A percentile compares a stretch with the other conserved stretches of the same genome.
Conservation (phyloP, 495 filamentous ascomycete species). For the Aspergillus carlsbadensis region DNA sequence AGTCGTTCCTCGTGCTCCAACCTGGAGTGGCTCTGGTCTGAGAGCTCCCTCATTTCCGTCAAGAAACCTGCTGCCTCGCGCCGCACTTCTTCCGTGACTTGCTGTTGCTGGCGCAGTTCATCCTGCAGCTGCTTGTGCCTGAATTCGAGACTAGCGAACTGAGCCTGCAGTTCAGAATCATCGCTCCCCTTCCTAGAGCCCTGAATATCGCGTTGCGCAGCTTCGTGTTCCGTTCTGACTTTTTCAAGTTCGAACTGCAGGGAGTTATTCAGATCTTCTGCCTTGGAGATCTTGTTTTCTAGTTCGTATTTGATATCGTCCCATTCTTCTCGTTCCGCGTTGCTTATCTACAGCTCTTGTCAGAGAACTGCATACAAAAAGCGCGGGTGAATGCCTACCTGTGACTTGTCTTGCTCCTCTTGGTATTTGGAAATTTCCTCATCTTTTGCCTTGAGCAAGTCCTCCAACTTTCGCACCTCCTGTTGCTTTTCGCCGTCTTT, state of each 20-base stretch:
- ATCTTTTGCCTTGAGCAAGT: constrained; percentile 49
- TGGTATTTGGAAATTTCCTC: constrained; percentile 43
- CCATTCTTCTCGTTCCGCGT: constrained; percentile 64
- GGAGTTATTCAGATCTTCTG: constrained; percentile 72
- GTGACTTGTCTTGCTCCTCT: constrained; percentile 42
- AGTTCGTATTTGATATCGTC: constrained; percentile 68
- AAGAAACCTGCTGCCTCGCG: constrained; percentile 82
- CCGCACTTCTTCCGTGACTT: constrained; percentile 86
- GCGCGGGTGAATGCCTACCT: constrained; percentile 30
- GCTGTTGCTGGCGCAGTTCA: constrained; percentile 70
- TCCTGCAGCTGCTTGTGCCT: constrained; percentile 71
- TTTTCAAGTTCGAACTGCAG: constrained; percentile 76
- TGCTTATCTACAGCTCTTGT: constrained; percentile 31
- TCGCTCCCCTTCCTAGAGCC: constrained; percentile 34
- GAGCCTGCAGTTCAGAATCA: constrained; percentile 49
- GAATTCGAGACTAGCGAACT: constrained; percentile 63
- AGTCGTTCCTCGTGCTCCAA: constrained; percentile 81
- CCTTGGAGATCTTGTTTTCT: constrained; percentile 75
- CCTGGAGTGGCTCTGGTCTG: constrained; percentile 71
- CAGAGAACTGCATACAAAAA: background rate
- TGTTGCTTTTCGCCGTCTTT: constrained; percentile 59
- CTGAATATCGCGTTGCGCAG: constrained; percentile 61
- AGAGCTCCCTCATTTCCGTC: constrained; percentile 83
- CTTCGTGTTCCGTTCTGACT: constrained; percentile 63
- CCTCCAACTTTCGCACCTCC: constrained; percentile 61